These are phyloP conservation scores for Ensete ventricosum DNA, from an alignment of 176 grass and related monocot genomes.

Conservation along the genomic window DNA sequence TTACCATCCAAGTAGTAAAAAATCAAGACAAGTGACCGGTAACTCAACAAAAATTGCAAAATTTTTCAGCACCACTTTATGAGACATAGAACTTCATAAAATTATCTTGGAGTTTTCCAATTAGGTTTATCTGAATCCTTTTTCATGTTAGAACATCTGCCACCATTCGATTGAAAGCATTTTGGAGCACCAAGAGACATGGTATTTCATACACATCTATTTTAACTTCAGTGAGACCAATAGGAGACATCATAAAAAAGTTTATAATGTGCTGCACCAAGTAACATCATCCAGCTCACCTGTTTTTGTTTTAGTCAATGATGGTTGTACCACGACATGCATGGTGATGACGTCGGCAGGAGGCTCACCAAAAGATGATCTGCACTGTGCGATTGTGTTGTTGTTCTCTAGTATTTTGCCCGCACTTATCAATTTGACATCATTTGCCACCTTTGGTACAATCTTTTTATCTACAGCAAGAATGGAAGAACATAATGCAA, in stretches of 20 bases:
- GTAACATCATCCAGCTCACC: conserved; percentile 18
- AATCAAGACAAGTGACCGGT: not conserved
- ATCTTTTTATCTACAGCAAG: conserved; percentile 51
- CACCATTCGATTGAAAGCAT: not conserved
- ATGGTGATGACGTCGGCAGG: conserved; percentile 53
- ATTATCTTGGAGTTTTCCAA: not conserved
- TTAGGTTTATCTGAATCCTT: not conserved
- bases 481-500: not conserved
- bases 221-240: not conserved
- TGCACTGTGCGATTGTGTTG: conserved; percentile 56
- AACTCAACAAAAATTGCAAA: not conserved
- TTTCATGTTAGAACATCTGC: not conserved
- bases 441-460: conserved; percentile 49
- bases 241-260: not conserved
- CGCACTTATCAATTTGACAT: conserved; percentile 66
- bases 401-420: conserved; percentile 70
- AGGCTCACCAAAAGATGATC: conserved; percentile 64
- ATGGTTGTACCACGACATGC: conserved; percentile 65
- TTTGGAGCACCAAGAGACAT: not conserved
- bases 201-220: not conserved
- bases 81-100: not conserved
- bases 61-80: not conserved
- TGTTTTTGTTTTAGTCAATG: conserved; percentile 56
- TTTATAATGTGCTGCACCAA: not conserved
- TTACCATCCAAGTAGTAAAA: not conserved